Evolutionary conservation across 163 green algal genomes (phyloP), one percentile per base, ranked within the genome.

Genomic region (Picocystis sp.): DNA sequence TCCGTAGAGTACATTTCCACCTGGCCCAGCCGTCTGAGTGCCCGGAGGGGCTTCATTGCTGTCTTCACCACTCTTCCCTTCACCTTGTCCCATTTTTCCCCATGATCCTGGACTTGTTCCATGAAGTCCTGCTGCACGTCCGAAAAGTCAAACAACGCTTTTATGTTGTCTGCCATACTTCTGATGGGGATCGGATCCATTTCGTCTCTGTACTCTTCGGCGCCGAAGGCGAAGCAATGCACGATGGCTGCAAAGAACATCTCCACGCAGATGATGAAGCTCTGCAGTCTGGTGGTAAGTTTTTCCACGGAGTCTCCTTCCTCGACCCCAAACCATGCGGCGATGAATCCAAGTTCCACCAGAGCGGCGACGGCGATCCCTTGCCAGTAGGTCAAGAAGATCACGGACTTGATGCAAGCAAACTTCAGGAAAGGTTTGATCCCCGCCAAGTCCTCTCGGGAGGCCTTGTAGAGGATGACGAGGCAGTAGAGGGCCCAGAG

Each of bases 361-460:
- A 87, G 55, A 13, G 93, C 64, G 42, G 74, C 66, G 14, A 94
- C 81, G 33, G 63, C 54, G 22, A 85, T 57, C 6, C 57, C 79
- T 78, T 95, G 86, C 89, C 89, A 98, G 63, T 93, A 98, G 8
- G 83, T 95, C 22, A 95, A 61, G 73, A 98, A 98, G 29, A 98
- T 82, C 34, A 98, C 87, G 1, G 74, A 60, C 67, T 98, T 98
- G 58, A 98, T 81, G 23, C 93, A 51, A 22, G 87, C 56, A 54
- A 98, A 94, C 72, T 98, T 98, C 44, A 93, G 58, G 2, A 98
- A 61, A 2, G 89, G 89, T 41, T 82, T 84, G 72, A 96, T 93
- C 56, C 84, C 87, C 22, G 58, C 63, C 43, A 98, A 79, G 45
- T 69, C 63, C 57, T 95, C 87, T 53, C 86, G 70, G 10, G 82